A percentile compares a stretch with the other conserved stretches of the same genome.
Conservation (phyloP, 768 basidiomycete species). For the Megacollybia marginata region DNA sequence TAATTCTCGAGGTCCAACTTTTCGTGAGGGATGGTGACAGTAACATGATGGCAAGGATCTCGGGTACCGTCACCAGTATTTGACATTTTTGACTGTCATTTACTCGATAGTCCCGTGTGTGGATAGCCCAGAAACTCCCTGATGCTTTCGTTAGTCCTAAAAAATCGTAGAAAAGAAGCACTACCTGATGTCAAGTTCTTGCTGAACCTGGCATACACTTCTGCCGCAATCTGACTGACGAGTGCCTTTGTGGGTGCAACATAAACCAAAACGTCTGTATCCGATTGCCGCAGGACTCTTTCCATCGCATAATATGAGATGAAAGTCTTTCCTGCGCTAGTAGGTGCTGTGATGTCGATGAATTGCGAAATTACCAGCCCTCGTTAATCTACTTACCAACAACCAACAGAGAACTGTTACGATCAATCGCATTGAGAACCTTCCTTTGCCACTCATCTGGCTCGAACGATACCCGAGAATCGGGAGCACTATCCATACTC, state of each 20-base stretch:
- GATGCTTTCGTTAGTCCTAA: not conserved
- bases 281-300: constrained; percentile 49
- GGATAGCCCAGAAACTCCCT: constrained; percentile 60
- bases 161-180: constrained; percentile 18
- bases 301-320: constrained; percentile 78
- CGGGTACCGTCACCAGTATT: constrained; percentile 69
- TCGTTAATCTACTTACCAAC: constrained; percentile 38
- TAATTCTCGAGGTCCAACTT: constrained; percentile 56
- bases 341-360: constrained; percentile 39
- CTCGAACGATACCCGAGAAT: constrained; percentile 51
- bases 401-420: constrained; percentile 51
- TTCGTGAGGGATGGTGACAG: constrained; percentile 58
- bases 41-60: constrained; percentile 62
- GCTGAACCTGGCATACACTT: constrained; percentile 64
- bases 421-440: constrained; percentile 60
- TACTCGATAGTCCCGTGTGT: constrained; percentile 57
- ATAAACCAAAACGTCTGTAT: constrained; percentile 65
- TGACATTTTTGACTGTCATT: constrained; percentile 62
- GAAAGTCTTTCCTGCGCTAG: constrained; percentile 71
- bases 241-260: constrained; percentile 73
- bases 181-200: constrained; percentile 35
- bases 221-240: constrained; percentile 65
- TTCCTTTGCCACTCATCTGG: constrained; percentile 68
- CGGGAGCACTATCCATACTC: constrained; percentile 55
- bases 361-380: not conserved